Percentiles rank a stretch among this genome's conserved stretches.
Conservation (phyloP, 2,329 filamentous ascomycete genomes). For the Purpureocillium takamizusanense region DNA sequence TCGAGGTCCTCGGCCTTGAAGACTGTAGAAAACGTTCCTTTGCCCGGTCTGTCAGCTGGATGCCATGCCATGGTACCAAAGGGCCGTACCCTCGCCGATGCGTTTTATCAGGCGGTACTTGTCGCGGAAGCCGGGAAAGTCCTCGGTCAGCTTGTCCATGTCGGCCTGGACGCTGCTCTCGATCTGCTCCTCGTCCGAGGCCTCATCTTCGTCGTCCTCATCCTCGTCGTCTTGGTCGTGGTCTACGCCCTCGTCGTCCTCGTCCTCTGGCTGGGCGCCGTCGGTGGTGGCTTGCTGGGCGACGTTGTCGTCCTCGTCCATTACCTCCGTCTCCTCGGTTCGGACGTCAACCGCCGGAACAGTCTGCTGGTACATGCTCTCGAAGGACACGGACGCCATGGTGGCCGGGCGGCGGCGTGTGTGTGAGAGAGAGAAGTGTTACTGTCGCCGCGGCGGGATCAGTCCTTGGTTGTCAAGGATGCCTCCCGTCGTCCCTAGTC, state of each 20-base stretch:
- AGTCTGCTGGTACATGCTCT: constrained; percentile 6
- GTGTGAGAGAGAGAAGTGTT: no score
- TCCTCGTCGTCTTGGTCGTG: constrained; percentile 28
- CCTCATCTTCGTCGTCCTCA: constrained; percentile 30
- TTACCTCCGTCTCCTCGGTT: constrained; percentile 42
- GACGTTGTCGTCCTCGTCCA: constrained; percentile 28
- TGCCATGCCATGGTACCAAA: background rate
- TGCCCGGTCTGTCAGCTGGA: background rate
- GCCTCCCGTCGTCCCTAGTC: no score
- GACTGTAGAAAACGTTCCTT: constrained; percentile 95
- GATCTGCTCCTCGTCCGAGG: constrained; percentile 52
- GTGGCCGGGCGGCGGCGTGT: no score
- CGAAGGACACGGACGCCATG: background rate
- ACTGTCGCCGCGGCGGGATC: no score
- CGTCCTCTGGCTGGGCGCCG: constrained; percentile 18
- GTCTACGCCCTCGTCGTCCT: constrained; percentile 23
- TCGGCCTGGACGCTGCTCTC: constrained; percentile 69
- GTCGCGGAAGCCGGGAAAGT: constrained; percentile 75
- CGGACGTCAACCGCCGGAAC: constrained; percentile 36
- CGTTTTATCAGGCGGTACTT: constrained; percentile 88
- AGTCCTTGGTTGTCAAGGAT: no score
- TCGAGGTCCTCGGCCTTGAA: constrained; percentile 95
- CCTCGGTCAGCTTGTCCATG: constrained; percentile 74
- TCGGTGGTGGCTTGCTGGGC: constrained; percentile 16
- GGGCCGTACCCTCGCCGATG: constrained; percentile 76